Base-by-base conservation (phyloP, 768 basidiomycete genomes). In the Daedaleopsis nitida region DNA sequence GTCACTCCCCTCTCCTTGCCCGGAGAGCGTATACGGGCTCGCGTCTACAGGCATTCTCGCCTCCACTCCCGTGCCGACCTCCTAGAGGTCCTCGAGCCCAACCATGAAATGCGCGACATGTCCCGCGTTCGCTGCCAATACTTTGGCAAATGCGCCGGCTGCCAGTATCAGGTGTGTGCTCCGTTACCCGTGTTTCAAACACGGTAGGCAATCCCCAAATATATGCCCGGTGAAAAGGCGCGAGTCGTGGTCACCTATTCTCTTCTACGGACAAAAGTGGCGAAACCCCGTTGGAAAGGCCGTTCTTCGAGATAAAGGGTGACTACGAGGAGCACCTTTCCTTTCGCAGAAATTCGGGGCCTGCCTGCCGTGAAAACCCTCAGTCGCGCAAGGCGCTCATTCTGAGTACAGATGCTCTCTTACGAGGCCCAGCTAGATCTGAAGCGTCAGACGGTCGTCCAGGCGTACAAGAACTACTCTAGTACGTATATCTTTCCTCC, bases 141-240 rank as follows among this genome's bases (percentile, higher is more conserved):
- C 72, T 98, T 97, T 77, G 90, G 90, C 0, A 78, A 76, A 42
- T 98, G 96, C 73, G 92, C 85, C 0, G 96, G 96, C 1, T 99
- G 96, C 72, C 96, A 98, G 73, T 94, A 94, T 72, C 95, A 97
- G 79, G 92, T 89, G 43, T 16, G 76, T 32, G 7, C 27, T 3
- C 27, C n/a, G n/a, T n/a, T n/a, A n/a, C n/a, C n/a, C 27, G 27
- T 3, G 27, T 51, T 23, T 32, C 27, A 32, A 32, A 32, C n/a
- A n/a, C n/a, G n/a, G n/a, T n/a, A n/a, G n/a, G n/a, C n/a, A n/a
- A n/a, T n/a, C n/a, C n/a, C n/a, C n/a, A n/a, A n/a, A n/a, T n/a
- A n/a, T n/a, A n/a, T n/a, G n/a, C n/a, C n/a, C n/a, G n/a, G n/a
- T n/a, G n/a, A n/a, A n/a, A n/a, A n/a, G n/a, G n/a, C n/a, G n/a